Percentiles rank a stretch among this genome's conserved stretches.
phyloP scores from a whole-genome alignment of 106 monocot species.

The Allium sativum region DNA sequence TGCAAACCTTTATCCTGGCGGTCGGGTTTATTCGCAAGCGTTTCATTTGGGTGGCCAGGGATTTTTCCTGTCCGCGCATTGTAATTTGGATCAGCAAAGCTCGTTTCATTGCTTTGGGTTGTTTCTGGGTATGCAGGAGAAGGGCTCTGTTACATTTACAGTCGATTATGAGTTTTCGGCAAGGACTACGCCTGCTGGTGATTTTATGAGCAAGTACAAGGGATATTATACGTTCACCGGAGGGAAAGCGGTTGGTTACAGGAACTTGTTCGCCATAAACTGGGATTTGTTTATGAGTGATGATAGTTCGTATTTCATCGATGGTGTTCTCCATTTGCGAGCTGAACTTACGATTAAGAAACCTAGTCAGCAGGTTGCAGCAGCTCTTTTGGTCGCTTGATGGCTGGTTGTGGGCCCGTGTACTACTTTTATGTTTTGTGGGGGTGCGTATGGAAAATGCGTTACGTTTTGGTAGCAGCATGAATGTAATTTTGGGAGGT shows the following conservation, averaged over 20 bases:
- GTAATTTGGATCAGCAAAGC: conserved; percentile 69
- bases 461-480: too few relatives aligned
- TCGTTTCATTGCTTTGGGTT: conserved; percentile 69
- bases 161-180: conserved; percentile 80
- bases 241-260: conserved; percentile 65
- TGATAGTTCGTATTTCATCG: conserved; percentile 60
- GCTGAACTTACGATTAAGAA: conserved; percentile 67
- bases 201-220: conserved; percentile 75
- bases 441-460: too few relatives aligned
- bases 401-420: too few relatives aligned
- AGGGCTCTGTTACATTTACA: conserved; percentile 50
- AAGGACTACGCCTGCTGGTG: conserved; percentile 35
- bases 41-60: conserved; percentile 70
- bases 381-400: not conserved
- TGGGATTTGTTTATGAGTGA: conserved; percentile 78
- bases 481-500: too few relatives aligned
- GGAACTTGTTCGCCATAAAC: conserved; percentile 54
- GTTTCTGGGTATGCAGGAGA: conserved; percentile 76
- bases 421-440: too few relatives aligned
- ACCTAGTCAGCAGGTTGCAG: conserved; percentile 13
- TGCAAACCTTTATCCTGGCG: conserved; percentile 43
- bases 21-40: conserved; percentile 66
- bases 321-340: conserved; percentile 50
- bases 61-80: conserved; percentile 76
- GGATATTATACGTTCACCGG: conserved; percentile 67